These are phyloP conservation scores for Septoria petroselini DNA, from an alignment of 2,329 filamentous ascomycete genomes.

Conservation along the genomic window DNA sequence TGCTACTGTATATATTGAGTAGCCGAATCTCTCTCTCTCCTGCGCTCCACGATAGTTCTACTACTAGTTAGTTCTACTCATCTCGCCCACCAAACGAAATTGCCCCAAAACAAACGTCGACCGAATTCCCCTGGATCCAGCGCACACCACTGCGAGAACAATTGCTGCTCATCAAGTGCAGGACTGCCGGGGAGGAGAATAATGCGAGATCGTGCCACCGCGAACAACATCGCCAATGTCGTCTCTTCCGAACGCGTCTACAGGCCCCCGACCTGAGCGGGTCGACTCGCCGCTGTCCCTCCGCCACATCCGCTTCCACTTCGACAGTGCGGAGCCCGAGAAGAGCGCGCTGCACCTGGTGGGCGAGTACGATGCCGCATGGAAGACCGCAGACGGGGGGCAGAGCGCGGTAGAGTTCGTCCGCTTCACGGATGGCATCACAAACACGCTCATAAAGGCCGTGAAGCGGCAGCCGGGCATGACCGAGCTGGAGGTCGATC, in stretches of 20 bases:
- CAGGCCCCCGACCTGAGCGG: constrained; percentile 27
- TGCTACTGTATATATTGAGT: no score
- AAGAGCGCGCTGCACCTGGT: constrained; percentile 77
- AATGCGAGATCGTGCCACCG: constrained; percentile 19
- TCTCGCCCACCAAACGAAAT: no score
- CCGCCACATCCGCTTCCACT: constrained; percentile 67
- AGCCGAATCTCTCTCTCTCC: no score
- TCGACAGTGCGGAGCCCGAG: constrained; percentile 73
- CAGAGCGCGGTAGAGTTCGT: constrained; percentile 77
- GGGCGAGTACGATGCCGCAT: constrained; percentile 75
- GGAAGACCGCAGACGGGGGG: constrained; percentile 59
- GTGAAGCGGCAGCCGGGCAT: constrained; percentile 66
- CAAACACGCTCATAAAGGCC: constrained; percentile 85
- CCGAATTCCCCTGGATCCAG: no score
- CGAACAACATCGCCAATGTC: constrained; percentile 24
- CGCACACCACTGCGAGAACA: no score
- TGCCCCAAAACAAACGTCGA: no score
- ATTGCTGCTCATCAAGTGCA: no score
- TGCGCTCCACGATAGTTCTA: no score
- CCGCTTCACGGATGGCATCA: constrained; percentile 96
- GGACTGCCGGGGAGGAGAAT: constrained; percentile 3
- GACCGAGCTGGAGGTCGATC: constrained; percentile 73
- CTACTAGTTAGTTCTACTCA: no score
- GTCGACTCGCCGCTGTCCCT: constrained; percentile 37
- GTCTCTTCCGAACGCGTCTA: constrained; percentile 24